Conservation (phyloP, 1,284 basidiomycete species). For the Moesziomyces globuligerus region DNA sequence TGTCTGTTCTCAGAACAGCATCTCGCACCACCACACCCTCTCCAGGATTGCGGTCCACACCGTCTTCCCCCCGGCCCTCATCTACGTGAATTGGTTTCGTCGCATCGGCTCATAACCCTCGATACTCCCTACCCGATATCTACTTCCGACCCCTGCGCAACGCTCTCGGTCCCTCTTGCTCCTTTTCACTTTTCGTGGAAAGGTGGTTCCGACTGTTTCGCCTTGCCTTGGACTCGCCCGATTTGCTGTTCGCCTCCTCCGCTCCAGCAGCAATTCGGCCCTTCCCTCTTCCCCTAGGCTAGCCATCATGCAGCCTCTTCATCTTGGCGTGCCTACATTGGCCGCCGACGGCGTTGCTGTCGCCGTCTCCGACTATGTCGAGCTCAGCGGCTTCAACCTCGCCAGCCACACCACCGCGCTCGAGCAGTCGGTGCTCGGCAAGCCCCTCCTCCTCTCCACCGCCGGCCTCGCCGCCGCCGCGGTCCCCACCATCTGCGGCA, state of each 20-base stretch:
- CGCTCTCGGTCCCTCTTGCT: conserved; percentile 9
- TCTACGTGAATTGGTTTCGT: conserved; percentile 56
- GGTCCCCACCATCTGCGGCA: conserved; percentile 32
- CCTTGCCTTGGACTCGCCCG: conserved; percentile 13
- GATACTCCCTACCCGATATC: conserved; percentile 2
- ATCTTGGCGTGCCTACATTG: conserved; percentile 17
- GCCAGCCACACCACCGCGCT: conserved; percentile 45
- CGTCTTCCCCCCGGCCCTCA: conserved; percentile 38
- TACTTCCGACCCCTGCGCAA: not conserved
- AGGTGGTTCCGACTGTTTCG: too few species aligned
- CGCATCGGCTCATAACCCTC: conserved; percentile 40
- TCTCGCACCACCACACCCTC: conserved; percentile 7
- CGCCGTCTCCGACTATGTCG: conserved; percentile 25
- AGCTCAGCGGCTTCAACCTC: conserved; percentile 46
- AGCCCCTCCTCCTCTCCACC: conserved; percentile 22
- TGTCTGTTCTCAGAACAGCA: conserved; percentile 14
- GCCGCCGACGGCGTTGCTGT: conserved; percentile 18
- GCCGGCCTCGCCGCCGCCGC: conserved; percentile 4
- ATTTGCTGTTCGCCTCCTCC: conserved; percentile 10
- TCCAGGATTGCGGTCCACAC: conserved; percentile 33
- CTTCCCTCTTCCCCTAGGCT: not conserved
- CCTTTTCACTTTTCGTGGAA: conserved; percentile 5
- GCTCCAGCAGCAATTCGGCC: conserved; percentile 17
- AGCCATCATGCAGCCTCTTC: conserved; percentile 24
- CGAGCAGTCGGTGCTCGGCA: conserved; percentile 47